Percentiles rank a stretch among this genome's conserved stretches.
These are phyloP conservation scores for Alternaria sp. DNA, from an alignment of 2,329 filamentous ascomycete species.

Conservation along the genomic window DNA sequence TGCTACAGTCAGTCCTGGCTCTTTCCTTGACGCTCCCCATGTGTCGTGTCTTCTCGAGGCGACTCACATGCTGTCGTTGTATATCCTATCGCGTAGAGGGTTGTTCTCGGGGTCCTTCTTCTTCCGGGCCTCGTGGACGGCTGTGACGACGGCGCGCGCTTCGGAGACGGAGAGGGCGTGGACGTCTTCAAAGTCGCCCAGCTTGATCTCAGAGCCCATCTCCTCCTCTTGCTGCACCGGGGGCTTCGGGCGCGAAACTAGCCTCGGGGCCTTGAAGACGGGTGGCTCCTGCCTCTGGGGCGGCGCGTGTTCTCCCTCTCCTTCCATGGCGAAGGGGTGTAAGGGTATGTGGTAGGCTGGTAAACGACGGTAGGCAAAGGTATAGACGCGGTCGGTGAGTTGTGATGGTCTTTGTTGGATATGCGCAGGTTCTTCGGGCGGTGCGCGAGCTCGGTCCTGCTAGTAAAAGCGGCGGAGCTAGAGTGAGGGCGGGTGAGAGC, in stretches of 20 bases:
- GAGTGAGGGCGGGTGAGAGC: not conserved
- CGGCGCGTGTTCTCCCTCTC: slow-evolving; percentile 29
- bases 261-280: slow-evolving; percentile 40
- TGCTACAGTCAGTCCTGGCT: slow-evolving; percentile 38
- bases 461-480: slow-evolving; percentile 2
- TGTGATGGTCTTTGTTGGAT: slow-evolving; percentile 4
- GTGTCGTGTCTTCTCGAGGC: not conserved
- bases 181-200: slow-evolving; percentile 92
- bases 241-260: slow-evolving; percentile 62
- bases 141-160: slow-evolving; percentile 88
- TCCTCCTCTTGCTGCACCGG: slow-evolving; percentile 79
- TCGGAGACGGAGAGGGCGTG: slow-evolving; percentile 92
- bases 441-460: not conserved
- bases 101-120: slow-evolving; percentile 68
- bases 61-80: slow-evolving; percentile 53
- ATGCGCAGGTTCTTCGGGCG: not conserved
- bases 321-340: slow-evolving; percentile 35
- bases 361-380: not conserved
- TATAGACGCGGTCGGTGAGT: not conserved
- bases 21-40: slow-evolving; percentile 2
- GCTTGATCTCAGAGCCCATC: slow-evolving; percentile 77
- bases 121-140: slow-evolving; percentile 79
- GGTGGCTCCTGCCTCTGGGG: slow-evolving; percentile 24
- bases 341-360: not conserved
- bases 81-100: slow-evolving; percentile 81